phyloP scores from a whole-genome alignment of 2,329 filamentous ascomycete genomes.

The Aureobasidium sp. region DNA sequence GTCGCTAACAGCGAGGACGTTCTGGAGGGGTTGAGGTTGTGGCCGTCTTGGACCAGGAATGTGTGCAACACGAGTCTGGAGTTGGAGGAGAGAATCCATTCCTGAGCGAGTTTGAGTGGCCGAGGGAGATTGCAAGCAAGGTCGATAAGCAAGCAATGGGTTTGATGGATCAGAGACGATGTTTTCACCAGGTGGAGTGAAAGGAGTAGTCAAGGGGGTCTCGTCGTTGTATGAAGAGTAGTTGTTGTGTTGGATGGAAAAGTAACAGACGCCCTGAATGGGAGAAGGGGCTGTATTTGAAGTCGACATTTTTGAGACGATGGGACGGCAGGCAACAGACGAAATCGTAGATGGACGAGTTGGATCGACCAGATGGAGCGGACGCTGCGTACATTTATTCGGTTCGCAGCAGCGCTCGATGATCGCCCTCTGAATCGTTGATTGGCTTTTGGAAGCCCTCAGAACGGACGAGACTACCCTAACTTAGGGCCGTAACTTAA shows the following conservation, averaged over 20 bases:
- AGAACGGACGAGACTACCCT: neutral
- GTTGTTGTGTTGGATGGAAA: constrained; percentile 9
- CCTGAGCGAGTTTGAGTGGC: neutral
- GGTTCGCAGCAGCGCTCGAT: neutral
- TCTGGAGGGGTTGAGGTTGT: constrained; percentile 23
- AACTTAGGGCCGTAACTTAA: neutral
- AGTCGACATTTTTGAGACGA: neutral
- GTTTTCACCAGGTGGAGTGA: neutral
- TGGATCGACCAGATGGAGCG: constrained; percentile 10
- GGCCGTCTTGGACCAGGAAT: constrained; percentile 19
- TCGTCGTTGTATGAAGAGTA: constrained; percentile 7
- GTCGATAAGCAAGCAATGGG: constrained; percentile 18
- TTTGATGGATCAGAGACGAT: constrained; percentile 14
- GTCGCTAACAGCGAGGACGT: constrained; percentile 25
- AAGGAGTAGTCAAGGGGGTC: constrained; percentile 6
- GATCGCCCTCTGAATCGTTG: neutral
- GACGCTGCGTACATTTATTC: neutral
- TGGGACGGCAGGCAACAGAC: neutral
- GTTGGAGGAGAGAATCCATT: constrained; percentile 22
- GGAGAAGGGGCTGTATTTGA: constrained; percentile 2
- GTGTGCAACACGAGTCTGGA: constrained; percentile 26
- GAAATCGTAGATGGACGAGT: constrained; percentile 2
- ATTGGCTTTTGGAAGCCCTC: neutral
- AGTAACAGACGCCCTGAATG: constrained; percentile 3
- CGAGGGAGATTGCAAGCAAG: constrained; percentile 8